Evolutionary conservation across 108 stramenopile species (phyloP).

Genomic region (Fistulifera pelliculosa): DNA sequence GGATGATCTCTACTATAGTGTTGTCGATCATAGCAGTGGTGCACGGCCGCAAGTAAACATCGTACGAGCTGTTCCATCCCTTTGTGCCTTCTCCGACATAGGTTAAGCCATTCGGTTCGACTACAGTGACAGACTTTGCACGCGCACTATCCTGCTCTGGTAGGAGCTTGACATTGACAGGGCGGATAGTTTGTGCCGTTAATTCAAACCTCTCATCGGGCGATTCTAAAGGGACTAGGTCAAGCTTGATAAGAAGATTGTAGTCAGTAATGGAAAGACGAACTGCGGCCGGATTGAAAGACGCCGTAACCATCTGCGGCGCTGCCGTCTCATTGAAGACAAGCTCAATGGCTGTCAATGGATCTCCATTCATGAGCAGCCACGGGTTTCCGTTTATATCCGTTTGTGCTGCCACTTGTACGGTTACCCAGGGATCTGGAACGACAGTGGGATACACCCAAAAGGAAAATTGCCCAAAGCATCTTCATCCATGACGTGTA

Average conservation of each 20-base stretch:
- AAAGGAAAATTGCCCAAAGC: conserved; percentile 12
- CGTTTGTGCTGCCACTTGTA: conserved; percentile 18
- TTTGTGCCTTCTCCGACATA: conserved; percentile 19
- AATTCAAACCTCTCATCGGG: conserved; percentile 14
- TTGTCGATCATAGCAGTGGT: conserved; percentile 2
- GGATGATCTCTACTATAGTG: conserved; percentile 1
- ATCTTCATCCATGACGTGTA: conserved; percentile 29
- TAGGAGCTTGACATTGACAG: conserved; percentile 14
- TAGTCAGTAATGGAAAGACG: conserved; percentile 17
- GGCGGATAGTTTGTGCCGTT: conserved; percentile 14
- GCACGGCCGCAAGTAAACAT: conserved; percentile 28
- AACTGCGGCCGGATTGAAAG: conserved; percentile 12
- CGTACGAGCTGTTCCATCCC: conserved; percentile 21
- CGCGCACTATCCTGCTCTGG: conserved; percentile 7
- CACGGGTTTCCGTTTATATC: conserved; percentile 11
- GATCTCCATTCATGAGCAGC: conserved; percentile 9
- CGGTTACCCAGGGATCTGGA: conserved; percentile 18
- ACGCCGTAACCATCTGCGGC: conserved; percentile 4
- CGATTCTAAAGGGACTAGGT: conserved; percentile 10
- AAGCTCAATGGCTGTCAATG: background rate
- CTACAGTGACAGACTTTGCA: conserved; percentile 21
- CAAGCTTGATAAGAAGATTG: conserved; percentile 11
- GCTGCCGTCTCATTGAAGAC: background rate
- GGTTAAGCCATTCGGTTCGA: conserved; percentile 9
- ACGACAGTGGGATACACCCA: conserved; percentile 23